Evolutionary conservation across 2,329 filamentous ascomycete genomes (phyloP), one percentile per base, ranked within the genome.

Genomic region (Scytalidium sp.): DNA sequence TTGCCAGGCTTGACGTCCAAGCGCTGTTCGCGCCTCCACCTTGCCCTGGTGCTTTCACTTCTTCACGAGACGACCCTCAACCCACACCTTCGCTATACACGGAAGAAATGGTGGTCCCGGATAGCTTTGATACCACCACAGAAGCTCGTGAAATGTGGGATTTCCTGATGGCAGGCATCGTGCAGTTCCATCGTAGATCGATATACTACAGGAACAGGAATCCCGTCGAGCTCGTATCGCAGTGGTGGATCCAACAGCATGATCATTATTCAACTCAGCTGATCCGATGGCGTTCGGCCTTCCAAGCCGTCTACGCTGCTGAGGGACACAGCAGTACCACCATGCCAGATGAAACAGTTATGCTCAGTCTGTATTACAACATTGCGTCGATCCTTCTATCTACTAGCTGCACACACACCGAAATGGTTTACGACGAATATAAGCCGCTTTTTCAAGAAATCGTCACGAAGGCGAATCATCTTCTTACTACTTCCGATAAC

Each of bases 331-430:
- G 50, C 4, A 59, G 61, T 27, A 55, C 53, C 19, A 54, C 54
- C n/a, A 54, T 50, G 46, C 50, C 54, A 9, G 59, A 63, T 43
- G 56, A 51, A 13, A 56, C 54, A 6, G 58, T 62, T 32, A 60
- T 64, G 50, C 50, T 64, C 29, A 63, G 60, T 45, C 61, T 63
- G 25, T 64, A 64, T 43, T 64, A 62, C 49, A 62, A 63, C 32
- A 54, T 63, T 10, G 61, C 61, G 8, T 63, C 62, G 2, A 60
- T 64, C 19, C 53, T 64, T 21, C 50, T 64, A 5, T 61, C 62
- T n/a, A 56, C 59, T 8, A 61, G 59, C 47, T 46, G 62, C 10
- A 56, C 60, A 22, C 61, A 63, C 43, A 58, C 54, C 2, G 60
- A 64, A 46, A 54, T 64, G 54, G 41, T 64, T 19, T 64, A 63